A percentile compares a stretch with the other conserved stretches of the same genome.
These are phyloP conservation scores for Nicotiana sylvestris DNA, from an alignment of 257 asterid species.

Conservation along the genomic window DNA sequence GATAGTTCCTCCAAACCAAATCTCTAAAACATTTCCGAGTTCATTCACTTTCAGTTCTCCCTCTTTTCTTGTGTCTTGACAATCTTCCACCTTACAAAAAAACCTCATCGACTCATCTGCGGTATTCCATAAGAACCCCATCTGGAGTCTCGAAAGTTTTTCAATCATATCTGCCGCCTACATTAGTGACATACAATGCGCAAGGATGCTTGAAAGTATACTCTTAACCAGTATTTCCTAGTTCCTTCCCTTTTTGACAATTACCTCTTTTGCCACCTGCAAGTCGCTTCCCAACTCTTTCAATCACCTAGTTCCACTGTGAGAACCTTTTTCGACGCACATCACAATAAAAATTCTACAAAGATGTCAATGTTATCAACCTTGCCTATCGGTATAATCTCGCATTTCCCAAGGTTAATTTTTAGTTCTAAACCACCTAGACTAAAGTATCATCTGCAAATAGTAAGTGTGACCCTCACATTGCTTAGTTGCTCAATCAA, in stretches of 20 bases:
- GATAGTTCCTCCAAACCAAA: background rate
- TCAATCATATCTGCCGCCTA: background rate
- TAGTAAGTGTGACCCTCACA: too few species aligned
- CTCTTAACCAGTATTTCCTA: background rate
- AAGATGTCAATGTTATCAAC: too few species aligned
- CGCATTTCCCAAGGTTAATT: too few species aligned
- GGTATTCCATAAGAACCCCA: background rate
- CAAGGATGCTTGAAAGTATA: background rate
- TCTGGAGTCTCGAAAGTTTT: background rate
- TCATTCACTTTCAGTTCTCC: background rate
- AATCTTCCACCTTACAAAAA: background rate
- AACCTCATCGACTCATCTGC: background rate
- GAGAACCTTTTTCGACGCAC: background rate
- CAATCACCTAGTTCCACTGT: background rate
- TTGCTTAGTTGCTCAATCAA: too few species aligned
- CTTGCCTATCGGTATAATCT: too few species aligned
- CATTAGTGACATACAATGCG: background rate
- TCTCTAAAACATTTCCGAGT: background rate
- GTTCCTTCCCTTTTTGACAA: background rate
- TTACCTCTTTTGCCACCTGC: background rate
- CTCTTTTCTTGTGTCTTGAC: background rate
- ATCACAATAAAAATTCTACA: too few species aligned
- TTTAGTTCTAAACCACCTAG: too few species aligned
- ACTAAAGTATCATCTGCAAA: too few species aligned
- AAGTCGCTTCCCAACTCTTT: background rate